Evolutionary conservation across 176 grass and related monocot genomes (phyloP), one percentile per base, ranked within the genome.

Genomic region (Raddia guianensis): DNA sequence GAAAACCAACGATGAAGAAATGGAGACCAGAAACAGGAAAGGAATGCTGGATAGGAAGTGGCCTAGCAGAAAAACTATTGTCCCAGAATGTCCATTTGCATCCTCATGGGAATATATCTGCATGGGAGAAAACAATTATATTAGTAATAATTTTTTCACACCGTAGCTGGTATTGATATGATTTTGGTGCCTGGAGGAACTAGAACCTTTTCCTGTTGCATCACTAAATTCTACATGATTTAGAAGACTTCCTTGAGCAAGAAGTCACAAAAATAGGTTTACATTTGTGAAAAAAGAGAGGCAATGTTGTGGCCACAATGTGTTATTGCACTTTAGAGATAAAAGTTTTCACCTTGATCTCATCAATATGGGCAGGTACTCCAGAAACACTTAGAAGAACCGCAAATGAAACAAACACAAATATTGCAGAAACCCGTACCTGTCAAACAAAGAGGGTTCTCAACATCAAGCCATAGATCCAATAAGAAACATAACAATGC

Each of bases 301-400:
- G 12, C 12, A 56, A 52, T 11, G 18, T 21, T 54, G 49, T 52
- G 63, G 18, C 6, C 47, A 56, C 20, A 75, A 77, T 48, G 20
- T 49, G 5, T 12, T 27, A 27, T 60, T 18, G 5, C 58, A 67
- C 10, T 56, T 86, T 74, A 12, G 86, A 70, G 11, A 46, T 13
- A 45, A 40, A 58, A 70, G 10, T 0, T 27, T 6, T 70, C 46
- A 98, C 95, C 92, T 92, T 98, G 81, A 98, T 65, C 59, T 98
- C 92, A 56, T 94, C 72, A 59, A 98, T 94, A 81, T 94, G 95
- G 65, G 92, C 74, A 37, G 95, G 95, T 79, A 98, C 84, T 87
- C 90, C 95, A 85, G 88, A 92, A 83, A 94, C 66, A 87, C 95
- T 98, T 55, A 98, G 80, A 81, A 98, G 84, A 80, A 92, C 66